A percentile compares a stretch with the other conserved stretches of the same genome.
Conservation (phyloP, 352 stramenopile species). For the Sclerospora graminicola region DNA sequence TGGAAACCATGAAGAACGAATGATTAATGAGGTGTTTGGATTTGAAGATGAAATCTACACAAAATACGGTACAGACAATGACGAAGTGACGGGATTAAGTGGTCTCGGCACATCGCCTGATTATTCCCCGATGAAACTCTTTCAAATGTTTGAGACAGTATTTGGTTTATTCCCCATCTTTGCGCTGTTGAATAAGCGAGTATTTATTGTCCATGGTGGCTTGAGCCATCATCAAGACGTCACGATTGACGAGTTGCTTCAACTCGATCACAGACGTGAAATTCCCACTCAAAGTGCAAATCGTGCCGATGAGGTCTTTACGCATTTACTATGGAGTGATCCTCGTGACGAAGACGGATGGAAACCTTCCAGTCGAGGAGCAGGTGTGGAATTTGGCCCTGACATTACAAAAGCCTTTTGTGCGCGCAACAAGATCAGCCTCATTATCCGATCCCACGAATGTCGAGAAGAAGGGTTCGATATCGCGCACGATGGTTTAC, state of each 20-base stretch:
- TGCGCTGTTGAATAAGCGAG: slow-evolving; percentile 79
- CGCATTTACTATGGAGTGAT: slow-evolving; percentile 88
- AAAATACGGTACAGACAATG: slow-evolving; percentile 66
- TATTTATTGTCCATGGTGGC: slow-evolving; percentile 91
- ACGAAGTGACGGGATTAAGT: slow-evolving; percentile 60
- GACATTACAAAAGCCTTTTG: slow-evolving; percentile 90
- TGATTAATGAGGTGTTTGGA: slow-evolving; percentile 89
- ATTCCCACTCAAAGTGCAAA: slow-evolving; percentile 73
- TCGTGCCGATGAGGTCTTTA: slow-evolving; percentile 85
- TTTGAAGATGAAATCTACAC: slow-evolving; percentile 79
- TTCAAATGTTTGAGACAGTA: slow-evolving; percentile 77
- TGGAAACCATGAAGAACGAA: slow-evolving; percentile 92
- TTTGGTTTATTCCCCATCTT: slow-evolving; percentile 87
- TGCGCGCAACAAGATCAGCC: slow-evolving; percentile 64
- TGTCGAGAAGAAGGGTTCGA: slow-evolving; percentile 88
- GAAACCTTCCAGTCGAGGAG: slow-evolving; percentile 64
- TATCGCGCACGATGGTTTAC: slow-evolving; percentile 72
- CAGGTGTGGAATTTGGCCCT: slow-evolving; percentile 88
- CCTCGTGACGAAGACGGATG: slow-evolving; percentile 58
- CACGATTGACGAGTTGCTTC: slow-evolving; percentile 75
- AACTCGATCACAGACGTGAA: slow-evolving; percentile 80
- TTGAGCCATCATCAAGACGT: slow-evolving; percentile 83
- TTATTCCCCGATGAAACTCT: slow-evolving; percentile 71
- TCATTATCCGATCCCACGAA: slow-evolving; percentile 92
- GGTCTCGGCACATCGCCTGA: slow-evolving; percentile 50